Conservation (phyloP, 1,284 basidiomycete species). For the Cryptococcus neoformans region DNA sequence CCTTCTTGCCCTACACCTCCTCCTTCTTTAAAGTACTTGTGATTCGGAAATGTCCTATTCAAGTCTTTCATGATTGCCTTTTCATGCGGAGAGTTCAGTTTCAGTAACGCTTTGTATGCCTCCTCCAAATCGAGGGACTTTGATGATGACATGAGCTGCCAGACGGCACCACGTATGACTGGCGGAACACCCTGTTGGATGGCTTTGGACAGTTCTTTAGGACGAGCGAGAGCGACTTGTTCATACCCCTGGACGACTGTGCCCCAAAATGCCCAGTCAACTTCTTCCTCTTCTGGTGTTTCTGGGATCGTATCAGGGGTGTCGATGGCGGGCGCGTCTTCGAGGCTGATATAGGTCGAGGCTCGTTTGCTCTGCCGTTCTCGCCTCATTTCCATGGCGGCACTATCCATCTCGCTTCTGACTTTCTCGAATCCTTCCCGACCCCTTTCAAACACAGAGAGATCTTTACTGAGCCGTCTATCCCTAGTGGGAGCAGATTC, state of each 20-base stretch:
- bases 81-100: slow-evolving; percentile 81
- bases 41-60: slow-evolving; percentile 94
- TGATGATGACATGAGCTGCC: slow-evolving; percentile 96
- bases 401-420: slow-evolving; percentile 44
- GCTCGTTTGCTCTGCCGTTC: slow-evolving; percentile 63
- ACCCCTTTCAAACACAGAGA: slow-evolving; percentile 31
- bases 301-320: neutral
- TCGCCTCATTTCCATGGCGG: slow-evolving; percentile 44
- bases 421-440: slow-evolving; percentile 46
- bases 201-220: slow-evolving; percentile 77
- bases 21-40: slow-evolving; percentile 84
- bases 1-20: slow-evolving; percentile 94
- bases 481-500: slow-evolving; percentile 32
- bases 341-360: no score
- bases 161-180: slow-evolving; percentile 75
- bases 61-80: slow-evolving; percentile 91
- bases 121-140: slow-evolving; percentile 86
- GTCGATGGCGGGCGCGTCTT: no score
- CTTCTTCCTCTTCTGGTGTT: slow-evolving; percentile 5
- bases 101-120: slow-evolving; percentile 78
- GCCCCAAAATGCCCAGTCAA: slow-evolving; percentile 87
- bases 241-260: slow-evolving; percentile 90
- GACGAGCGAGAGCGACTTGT: slow-evolving; percentile 68
- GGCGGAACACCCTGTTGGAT: slow-evolving; percentile 91
- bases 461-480: slow-evolving; percentile 34